Base-by-base conservation (phyloP, 2,329 filamentous ascomycete species). In the Fusarium odoratissimum region DNA sequence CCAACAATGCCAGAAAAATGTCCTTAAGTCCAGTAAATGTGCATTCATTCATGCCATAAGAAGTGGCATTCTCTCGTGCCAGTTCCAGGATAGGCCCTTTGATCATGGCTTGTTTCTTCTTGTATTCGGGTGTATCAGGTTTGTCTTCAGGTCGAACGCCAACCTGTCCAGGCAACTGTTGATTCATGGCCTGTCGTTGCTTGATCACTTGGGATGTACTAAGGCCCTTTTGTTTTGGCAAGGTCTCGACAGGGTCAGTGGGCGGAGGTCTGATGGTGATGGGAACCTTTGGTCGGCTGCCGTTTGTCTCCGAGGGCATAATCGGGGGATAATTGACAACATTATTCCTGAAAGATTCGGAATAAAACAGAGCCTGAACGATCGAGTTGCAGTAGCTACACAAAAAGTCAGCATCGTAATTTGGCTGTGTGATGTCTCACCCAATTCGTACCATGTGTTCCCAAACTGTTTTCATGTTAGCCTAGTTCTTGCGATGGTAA, bases 351-450 rank as follows among this genome's bases (percentile, higher is more conserved):
- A 99, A 99, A 37, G 94, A 91, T 48, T 94, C 92, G 25, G 95
- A 98, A 85, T 97, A 97, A 84, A 97, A 99, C 64, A 99, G 90
- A 77, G 95, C 97, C 85, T 99, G 96, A 65, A 99, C 90, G 78
- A 99, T 97, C 19, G 96, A 99, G 83, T 99, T 99, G 85, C 94
- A 97, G 84, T 99, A 99, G 82, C 95, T 98, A 83, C 44, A 41
- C 14, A 17, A 25, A 40, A 28, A 40, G 76, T 81, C 49, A 81
- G 74, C 48, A 44, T 21, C 35, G 38, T 13, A 52, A 40, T 23
- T 37, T 41, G 46, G 28, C 56, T 35, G 58, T 49, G n/a, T 52
- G 30, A 59, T 42, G 54, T 63, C 68, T 38, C 37, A 59, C 40
- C 51, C 48, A 45, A n/a, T 49, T 75, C 85, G 79, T 92, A 97